phyloP scores from a whole-genome alignment of 2,329 filamentous ascomycete species.

The Paecilomyces sp. region DNA sequence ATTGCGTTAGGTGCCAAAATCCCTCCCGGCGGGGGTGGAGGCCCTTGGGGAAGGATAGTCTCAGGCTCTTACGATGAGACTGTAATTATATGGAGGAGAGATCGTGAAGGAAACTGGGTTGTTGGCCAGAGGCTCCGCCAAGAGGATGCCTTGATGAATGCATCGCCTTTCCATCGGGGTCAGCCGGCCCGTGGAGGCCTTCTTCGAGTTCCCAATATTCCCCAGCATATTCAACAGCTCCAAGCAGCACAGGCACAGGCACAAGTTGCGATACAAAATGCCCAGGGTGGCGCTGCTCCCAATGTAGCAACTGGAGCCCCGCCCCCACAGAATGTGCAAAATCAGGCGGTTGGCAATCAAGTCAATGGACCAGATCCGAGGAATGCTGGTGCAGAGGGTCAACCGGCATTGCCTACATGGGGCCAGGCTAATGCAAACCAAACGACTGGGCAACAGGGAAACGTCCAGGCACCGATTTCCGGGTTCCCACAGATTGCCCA shows the following conservation, averaged over 20 bases:
- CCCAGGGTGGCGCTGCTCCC: background rate
- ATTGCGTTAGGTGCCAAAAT: slow-evolving; percentile 72
- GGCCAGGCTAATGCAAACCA: background rate
- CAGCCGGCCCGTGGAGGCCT: slow-evolving; percentile 1
- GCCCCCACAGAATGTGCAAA: background rate
- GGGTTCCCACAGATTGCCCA: background rate
- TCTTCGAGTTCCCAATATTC: background rate
- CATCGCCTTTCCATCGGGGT: slow-evolving; percentile 10
- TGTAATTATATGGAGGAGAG: slow-evolving; percentile 89
- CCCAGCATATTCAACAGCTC: background rate
- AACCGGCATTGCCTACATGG: slow-evolving; percentile 3
- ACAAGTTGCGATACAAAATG: background rate
- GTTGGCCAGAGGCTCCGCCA: slow-evolving; percentile 68
- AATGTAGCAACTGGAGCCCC: background rate
- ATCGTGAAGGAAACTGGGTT: slow-evolving; percentile 78
- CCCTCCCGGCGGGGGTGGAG: slow-evolving; percentile 83
- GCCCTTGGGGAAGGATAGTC: slow-evolving; percentile 86
- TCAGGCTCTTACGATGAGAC: slow-evolving; percentile 95
- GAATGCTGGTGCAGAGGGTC: background rate
- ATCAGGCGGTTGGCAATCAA: slow-evolving; percentile 1
- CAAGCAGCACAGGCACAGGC: background rate
- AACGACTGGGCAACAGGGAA: slow-evolving; percentile 32
- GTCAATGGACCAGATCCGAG: slow-evolving; percentile 1
- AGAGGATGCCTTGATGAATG: slow-evolving; percentile 39
- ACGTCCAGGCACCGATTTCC: slow-evolving; percentile 4